Percentiles rank a stretch among this genome's conserved stretches.
These are phyloP conservation scores for Penicillium psychrosexuale DNA, from an alignment of 2,329 filamentous ascomycete species.

Conservation along the genomic window DNA sequence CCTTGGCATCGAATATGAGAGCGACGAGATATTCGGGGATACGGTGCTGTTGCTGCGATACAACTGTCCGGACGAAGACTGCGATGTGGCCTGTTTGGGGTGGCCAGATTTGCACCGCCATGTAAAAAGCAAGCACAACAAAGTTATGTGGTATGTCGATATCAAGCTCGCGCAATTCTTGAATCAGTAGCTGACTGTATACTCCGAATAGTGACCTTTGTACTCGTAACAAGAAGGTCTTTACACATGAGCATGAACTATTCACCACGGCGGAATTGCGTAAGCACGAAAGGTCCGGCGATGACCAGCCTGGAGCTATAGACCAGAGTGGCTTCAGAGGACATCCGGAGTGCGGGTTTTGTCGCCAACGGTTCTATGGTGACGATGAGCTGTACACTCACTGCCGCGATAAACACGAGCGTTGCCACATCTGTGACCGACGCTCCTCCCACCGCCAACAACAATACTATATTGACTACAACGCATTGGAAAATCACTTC, in stretches of 20 bases:
- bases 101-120: slow-evolving; percentile 78
- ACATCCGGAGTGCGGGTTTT: slow-evolving; percentile 92
- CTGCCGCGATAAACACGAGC: slow-evolving; percentile 89
- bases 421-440: slow-evolving; percentile 90
- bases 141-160: slow-evolving; percentile 69
- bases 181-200: slow-evolving; percentile 9
- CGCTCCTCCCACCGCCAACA: slow-evolving; percentile 62
- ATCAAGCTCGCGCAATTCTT: neutral
- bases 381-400: slow-evolving; percentile 93
- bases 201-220: slow-evolving; percentile 71
- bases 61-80: slow-evolving; percentile 85
- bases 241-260: slow-evolving; percentile 94
- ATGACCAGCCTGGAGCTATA: slow-evolving; percentile 81
- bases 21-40: slow-evolving; percentile 84
- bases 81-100: slow-evolving; percentile 78
- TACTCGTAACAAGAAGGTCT: slow-evolving; percentile 93
- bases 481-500: slow-evolving; percentile 82
- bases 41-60: slow-evolving; percentile 84
- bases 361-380: slow-evolving; percentile 86
- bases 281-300: slow-evolving; percentile 84
- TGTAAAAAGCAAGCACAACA: slow-evolving; percentile 76
- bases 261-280: slow-evolving; percentile 78
- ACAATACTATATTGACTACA: slow-evolving; percentile 89
- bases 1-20: slow-evolving; percentile 88
- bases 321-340: slow-evolving; percentile 96